These are phyloP conservation scores for Eucalyptus sp. DNA, from an alignment of 345 rosid genomes.

Conservation along the genomic window DNA sequence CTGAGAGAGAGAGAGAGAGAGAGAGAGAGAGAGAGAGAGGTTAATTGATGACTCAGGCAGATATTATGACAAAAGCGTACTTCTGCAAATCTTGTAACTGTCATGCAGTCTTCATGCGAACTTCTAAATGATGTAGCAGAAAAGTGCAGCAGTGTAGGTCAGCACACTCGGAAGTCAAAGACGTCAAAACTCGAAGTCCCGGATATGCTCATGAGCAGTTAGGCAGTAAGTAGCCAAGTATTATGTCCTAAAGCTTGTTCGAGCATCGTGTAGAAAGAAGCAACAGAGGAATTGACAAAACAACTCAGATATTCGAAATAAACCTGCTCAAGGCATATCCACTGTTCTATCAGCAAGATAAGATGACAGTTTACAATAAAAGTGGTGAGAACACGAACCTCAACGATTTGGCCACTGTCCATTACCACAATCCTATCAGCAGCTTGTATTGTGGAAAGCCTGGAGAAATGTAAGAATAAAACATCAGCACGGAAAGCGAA, in stretches of 20 bases:
- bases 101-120: neutral
- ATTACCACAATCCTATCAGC: conserved; percentile 89
- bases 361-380: neutral
- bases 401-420: conserved; percentile 66
- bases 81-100: neutral
- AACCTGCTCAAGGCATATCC: neutral
- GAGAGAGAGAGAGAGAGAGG: neutral
- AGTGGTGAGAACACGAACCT: conserved; percentile 30
- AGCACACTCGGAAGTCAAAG: neutral
- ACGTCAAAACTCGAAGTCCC: neutral
- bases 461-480: conserved; percentile 12
- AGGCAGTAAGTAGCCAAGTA: neutral
- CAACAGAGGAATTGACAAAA: neutral
- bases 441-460: conserved; percentile 90
- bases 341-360: neutral
- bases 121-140: neutral
- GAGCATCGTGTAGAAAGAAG: neutral
- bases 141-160: neutral
- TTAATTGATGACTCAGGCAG: neutral
- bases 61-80: neutral
- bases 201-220: neutral
- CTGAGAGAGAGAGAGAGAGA: conserved; percentile 6
- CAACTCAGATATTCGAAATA: neutral
- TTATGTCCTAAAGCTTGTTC: neutral
- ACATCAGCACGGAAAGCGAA: neutral